Percentiles rank a stretch among this genome's conserved stretches.
Evolutionary conservation across 164 flowering plant genomes (phyloP).

Genomic region (Kingdonia uniflora): DNA sequence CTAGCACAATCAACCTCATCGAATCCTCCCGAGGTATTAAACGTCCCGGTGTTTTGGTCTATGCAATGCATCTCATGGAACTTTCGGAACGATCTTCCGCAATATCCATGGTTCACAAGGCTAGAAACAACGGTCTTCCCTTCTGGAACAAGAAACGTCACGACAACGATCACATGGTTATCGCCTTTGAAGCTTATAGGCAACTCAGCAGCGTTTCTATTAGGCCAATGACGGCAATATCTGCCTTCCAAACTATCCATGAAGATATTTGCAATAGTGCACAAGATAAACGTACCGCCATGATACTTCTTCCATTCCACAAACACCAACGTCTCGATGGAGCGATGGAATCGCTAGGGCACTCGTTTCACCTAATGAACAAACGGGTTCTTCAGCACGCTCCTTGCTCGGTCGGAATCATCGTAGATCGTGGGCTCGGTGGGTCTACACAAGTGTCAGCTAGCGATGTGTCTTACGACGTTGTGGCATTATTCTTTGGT

Average conservation of each 20-base stretch:
- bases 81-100: constrained; percentile 48
- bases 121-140: constrained; percentile 40
- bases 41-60: constrained; percentile 21
- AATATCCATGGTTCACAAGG: constrained; percentile 43
- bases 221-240: constrained; percentile 52
- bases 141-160: constrained; percentile 36
- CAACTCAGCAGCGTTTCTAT: constrained; percentile 32
- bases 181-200: constrained; percentile 40
- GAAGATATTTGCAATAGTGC: constrained; percentile 45
- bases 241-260: constrained; percentile 30
- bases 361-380: constrained; percentile 24
- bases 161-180: constrained; percentile 22
- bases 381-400: constrained; percentile 22
- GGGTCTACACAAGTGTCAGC: constrained; percentile 35
- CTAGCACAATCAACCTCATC: constrained; percentile 34
- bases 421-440: constrained; percentile 44
- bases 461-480: constrained; percentile 23
- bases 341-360: constrained; percentile 27
- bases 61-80: constrained; percentile 56
- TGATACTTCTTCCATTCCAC: constrained; percentile 44
- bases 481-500: constrained; percentile 29
- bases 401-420: constrained; percentile 41
- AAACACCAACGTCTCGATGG: constrained; percentile 42
- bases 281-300: constrained; percentile 27
- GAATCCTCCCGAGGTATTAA: constrained; percentile 39